Base-by-base conservation (phyloP, 2,329 filamentous ascomycete genomes). In the Trichoderma simmonsii region DNA sequence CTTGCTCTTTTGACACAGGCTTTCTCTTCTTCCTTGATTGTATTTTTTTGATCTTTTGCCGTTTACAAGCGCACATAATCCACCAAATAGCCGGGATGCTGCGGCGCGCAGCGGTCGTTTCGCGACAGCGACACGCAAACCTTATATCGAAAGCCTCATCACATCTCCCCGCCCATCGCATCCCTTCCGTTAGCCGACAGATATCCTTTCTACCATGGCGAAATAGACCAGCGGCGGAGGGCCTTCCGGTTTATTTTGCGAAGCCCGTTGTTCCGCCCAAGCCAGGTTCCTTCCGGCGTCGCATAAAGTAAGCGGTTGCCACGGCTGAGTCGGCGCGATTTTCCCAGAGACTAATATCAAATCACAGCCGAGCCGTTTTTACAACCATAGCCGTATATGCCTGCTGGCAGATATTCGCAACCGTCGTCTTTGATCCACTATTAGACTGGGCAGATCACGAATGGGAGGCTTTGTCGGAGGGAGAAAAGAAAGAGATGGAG, bases 361-460 rank as follows among this genome's bases (percentile, higher is more conserved):
- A 14, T 30, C 24, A 14, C 62, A 81, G 80, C 15, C 77, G 78
- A 21, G 76, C 75, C 24, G 65, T 79, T 26, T 78, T 83, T 36
- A 78, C 81, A 6, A 77, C 77, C 6, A 70, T 81, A 14, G 75
- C 81, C 12, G 74, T 79, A 51, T 80, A 83, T 57, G 73, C 81
- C 3, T 83, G 82, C 74, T 86, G 80, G 75, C 77, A 83, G 43
- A 76, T 86, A 39, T 88, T 87, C 76, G 78, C 79, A 30, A 80
- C 78, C 11, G 76, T 85, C n/a, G 83, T 89, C 18, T 77, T 88
- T 26, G 82, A 82, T 68, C 84, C 85, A 2, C 73, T 88, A 3
- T 78, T 82, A 57, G 80, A 81, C 66, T 82, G 80, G 77, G 76
- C 82, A 15, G 83, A 86, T 36, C 80, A 82, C 21, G 80, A 85